These are phyloP conservation scores for Cercophora sp. DNA, from an alignment of 495 filamentous ascomycete genomes.

Conservation along the genomic window DNA sequence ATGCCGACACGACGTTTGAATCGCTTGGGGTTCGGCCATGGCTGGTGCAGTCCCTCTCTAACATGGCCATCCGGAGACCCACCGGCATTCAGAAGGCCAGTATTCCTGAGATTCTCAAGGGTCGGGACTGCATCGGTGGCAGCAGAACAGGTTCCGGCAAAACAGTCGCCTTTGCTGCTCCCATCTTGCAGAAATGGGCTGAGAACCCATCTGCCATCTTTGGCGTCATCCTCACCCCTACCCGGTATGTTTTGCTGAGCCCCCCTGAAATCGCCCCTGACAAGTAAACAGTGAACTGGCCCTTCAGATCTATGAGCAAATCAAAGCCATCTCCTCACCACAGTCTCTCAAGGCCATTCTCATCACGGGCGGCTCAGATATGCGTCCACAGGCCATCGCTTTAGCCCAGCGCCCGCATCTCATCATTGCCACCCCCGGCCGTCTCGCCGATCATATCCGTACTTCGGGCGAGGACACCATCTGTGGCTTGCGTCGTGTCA, in stretches of 20 bases:
- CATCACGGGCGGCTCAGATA: conserved; percentile 87
- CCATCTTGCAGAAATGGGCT: conserved; percentile 90
- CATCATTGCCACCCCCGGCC: conserved; percentile 90
- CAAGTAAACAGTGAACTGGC: conserved; percentile 67
- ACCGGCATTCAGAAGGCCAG: conserved; percentile 89
- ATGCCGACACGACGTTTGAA: conserved; percentile 64
- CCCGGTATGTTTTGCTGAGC: conserved; percentile 48
- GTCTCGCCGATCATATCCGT: conserved; percentile 88
- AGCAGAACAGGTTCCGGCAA: conserved; percentile 97
- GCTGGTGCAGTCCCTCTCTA: conserved; percentile 78
- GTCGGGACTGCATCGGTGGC: conserved; percentile 89
- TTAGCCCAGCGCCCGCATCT: conserved; percentile 80
- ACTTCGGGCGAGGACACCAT: conserved; percentile 88
- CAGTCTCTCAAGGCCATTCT: conserved; percentile 81
- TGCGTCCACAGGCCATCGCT: conserved; percentile 82
- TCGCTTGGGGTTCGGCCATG: conserved; percentile 74
- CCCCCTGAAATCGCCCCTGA: background rate
- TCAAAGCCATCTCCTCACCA: conserved; percentile 82
- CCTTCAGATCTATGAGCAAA: conserved; percentile 91
- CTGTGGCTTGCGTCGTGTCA: conserved; percentile 67
- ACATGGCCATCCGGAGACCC: conserved; percentile 84
- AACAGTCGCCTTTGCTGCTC: conserved; percentile 93
- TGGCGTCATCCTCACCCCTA: conserved; percentile 85
- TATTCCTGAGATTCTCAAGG: conserved; percentile 86
- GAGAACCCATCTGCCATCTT: conserved; percentile 89